Evolutionary conservation across 2,329 filamentous ascomycete species (phyloP), one percentile per base, ranked within the genome.

Genomic region (Colletotrichum sp.): DNA sequence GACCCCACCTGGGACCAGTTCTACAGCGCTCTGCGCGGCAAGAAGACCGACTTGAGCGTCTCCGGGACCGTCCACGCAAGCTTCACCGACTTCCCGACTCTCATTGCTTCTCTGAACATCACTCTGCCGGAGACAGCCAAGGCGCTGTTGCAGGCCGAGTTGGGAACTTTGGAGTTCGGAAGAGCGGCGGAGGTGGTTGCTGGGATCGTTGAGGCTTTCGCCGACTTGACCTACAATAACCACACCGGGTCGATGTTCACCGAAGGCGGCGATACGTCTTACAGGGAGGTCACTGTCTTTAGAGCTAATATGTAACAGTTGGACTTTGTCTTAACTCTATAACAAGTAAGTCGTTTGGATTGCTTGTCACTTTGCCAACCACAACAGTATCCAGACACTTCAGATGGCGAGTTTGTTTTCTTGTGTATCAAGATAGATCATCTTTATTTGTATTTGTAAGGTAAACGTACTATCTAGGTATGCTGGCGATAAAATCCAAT

Each of bases 1-100:
- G 84, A 86, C 24, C 66, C 75, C 0, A 83, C 84, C 0, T 86
- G 84, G 85, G 68, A 78, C 26, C 68, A 75, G 9, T 82, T 84
- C 72, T 85, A 79, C 70, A 69, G 79, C 0, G 78, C 75, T 13
- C 80, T 84, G 4, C 77, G 75, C 4, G 83, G 81, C 0, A 68
- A 78, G 26, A 80, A 80, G 57, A 63, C 80, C 32, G 79, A 84
- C 28, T 64, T 82, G 5, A 59, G 71, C 3, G 74, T 85, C 10
- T 30, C 75, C 2, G 79, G 80, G 0, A 81, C 83, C 3, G 68
- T 77, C 1, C 84, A 85, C 22, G 82, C 80, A 0, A 81, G 82
- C 1, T 85, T 81, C 39, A 83, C 82, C 0, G 84, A 85, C 57
- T 78, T 80, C 2, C 81, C 84, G 15, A 68, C 79, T 8, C 24